Conservation (phyloP, 208 protist species). For the Leishmania guyanensis region DNA sequence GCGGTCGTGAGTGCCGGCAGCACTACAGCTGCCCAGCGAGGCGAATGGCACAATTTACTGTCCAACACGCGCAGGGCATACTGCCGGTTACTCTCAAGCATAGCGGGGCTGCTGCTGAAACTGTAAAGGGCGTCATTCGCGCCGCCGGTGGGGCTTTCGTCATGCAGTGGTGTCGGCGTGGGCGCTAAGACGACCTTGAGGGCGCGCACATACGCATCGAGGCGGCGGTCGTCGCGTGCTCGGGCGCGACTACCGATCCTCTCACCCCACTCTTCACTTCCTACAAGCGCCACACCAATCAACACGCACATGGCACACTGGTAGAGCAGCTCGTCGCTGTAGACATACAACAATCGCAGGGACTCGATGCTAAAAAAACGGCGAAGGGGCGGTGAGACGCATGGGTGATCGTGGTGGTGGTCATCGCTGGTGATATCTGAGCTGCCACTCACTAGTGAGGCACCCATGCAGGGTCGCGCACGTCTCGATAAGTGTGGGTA, state of each 20-base stretch:
- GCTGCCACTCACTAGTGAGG: not conserved
- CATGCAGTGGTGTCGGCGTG: conserved; percentile 35
- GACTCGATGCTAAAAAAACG: conserved; percentile 4
- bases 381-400: not conserved
- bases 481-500: not conserved
- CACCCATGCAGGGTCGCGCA: not conserved
- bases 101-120: not conserved
- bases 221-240: not conserved
- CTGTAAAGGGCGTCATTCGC: not conserved
- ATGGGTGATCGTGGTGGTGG: not conserved
- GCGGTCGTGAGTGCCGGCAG: conserved; percentile 5
- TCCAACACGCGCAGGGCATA: not conserved
- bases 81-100: conserved; percentile 23
- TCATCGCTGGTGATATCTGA: not conserved
- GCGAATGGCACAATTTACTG: not conserved
- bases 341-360: conserved; percentile 23
- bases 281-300: conserved; percentile 3
- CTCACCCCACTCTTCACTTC: not conserved
- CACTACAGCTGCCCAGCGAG: conserved; percentile 13
- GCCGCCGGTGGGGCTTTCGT: not conserved
- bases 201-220: conserved; percentile 24
- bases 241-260: not conserved
- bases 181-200: conserved; percentile 26
- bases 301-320: conserved; percentile 44
- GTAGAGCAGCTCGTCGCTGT: conserved; percentile 47